A percentile compares a stretch with the other conserved stretches of the same genome.
Conservation (phyloP, 2,329 filamentous ascomycete genomes). For the Fusarium penzigii region DNA sequence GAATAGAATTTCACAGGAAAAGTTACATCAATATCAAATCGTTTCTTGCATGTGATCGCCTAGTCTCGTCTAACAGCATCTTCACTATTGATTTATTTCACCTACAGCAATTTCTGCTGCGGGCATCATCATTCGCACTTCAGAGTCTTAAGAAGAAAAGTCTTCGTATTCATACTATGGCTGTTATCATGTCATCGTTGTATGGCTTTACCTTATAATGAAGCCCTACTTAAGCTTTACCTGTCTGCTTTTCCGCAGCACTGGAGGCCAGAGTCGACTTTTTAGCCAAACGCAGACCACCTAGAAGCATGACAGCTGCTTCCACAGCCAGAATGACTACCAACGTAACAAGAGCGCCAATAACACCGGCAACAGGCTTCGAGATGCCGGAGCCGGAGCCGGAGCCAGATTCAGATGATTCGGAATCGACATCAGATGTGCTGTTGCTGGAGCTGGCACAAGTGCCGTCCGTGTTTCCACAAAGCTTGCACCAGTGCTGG, state of each 20-base stretch:
- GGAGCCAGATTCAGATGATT: conserved; percentile 20
- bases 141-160: too few relatives aligned
- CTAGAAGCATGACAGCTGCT: conserved; percentile 43
- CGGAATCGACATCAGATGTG: conserved; percentile 20
- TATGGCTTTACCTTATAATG: neutral
- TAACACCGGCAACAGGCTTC: conserved; percentile 75
- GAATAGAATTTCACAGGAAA: too few relatives aligned
- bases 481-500: conserved; percentile 71
- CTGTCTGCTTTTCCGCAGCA: conserved; percentile 7
- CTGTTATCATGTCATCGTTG: too few relatives aligned
- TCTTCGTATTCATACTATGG: too few relatives aligned
- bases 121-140: too few relatives aligned
- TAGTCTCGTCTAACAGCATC: too few relatives aligned
- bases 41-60: too few relatives aligned
- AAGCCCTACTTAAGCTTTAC: conserved; percentile 23
- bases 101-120: too few relatives aligned
- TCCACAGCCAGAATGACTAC: conserved; percentile 49
- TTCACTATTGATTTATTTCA: too few relatives aligned
- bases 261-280: conserved; percentile 40
- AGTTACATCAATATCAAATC: too few relatives aligned
- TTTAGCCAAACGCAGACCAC: conserved; percentile 49
- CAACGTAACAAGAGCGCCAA: conserved; percentile 68
- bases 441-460: conserved; percentile 51
- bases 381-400: conserved; percentile 56
- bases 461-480: conserved; percentile 69